A percentile compares a stretch with the other conserved stretches of the same genome.
Conservation (phyloP, 176 grass and related monocot species). For the Cocos nucifera region DNA sequence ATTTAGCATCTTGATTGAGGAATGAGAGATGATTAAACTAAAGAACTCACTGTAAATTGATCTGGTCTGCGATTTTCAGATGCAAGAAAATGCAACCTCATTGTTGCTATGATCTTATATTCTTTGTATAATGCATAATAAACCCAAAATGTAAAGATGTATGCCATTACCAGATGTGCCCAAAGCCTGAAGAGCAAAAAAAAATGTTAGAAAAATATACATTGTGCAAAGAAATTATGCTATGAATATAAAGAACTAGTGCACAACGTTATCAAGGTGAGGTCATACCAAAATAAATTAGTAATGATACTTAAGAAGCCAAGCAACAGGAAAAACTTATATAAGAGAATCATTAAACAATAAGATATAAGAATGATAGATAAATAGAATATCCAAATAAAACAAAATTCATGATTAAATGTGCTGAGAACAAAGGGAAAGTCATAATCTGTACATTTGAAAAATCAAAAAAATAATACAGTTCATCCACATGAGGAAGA, state of each 20-base stretch:
- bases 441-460: background rate
- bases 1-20: too few relatives aligned
- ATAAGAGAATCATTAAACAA: too few relatives aligned
- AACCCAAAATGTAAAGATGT: conserved; percentile 81
- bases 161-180: conserved; percentile 68
- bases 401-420: background rate
- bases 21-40: background rate
- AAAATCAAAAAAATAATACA: too few relatives aligned
- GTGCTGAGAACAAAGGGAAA: background rate
- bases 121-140: conserved; percentile 66
- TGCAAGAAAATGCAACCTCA: conserved; percentile 90
- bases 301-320: too few relatives aligned
- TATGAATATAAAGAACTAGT: too few relatives aligned
- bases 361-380: background rate
- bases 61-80: conserved; percentile 68
- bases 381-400: background rate
- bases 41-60: conserved; percentile 73
- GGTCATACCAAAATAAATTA: too few relatives aligned
- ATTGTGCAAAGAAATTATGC: too few relatives aligned
- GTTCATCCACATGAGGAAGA: too few relatives aligned
- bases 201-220: background rate
- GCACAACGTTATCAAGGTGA: too few relatives aligned
- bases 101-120: conserved; percentile 73
- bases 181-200: conserved; percentile 52
- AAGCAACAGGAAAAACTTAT: too few relatives aligned